Evolutionary conservation across 2,329 filamentous ascomycete species (phyloP).

Genomic region (Aspergillus fumigatiaffinis): DNA sequence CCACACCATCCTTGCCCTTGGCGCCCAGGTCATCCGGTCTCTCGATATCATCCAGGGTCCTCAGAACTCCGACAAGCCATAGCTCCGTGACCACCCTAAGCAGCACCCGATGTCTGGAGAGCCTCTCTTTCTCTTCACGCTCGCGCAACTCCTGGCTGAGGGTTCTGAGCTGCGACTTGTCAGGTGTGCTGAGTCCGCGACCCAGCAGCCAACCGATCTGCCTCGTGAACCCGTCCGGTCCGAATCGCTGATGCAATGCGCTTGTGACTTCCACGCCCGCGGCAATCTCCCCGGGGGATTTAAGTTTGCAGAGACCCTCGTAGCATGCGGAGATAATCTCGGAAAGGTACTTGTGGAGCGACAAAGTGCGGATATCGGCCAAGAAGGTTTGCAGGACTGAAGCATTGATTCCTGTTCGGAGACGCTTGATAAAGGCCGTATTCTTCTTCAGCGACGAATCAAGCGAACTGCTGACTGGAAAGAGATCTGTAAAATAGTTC

Average conservation of each 20-base stretch:
- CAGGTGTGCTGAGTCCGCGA: conserved; percentile 84
- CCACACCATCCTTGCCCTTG: conserved; percentile 52
- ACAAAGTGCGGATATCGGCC: conserved; percentile 83
- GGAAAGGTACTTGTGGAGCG: conserved; percentile 92
- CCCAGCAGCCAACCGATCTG: conserved; percentile 90
- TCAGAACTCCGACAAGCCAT: conserved; percentile 86
- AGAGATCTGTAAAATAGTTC: conserved; percentile 59
- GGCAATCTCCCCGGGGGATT: conserved; percentile 85
- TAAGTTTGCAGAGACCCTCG: conserved; percentile 87
- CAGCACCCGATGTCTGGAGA: conserved; percentile 78
- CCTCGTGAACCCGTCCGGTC: conserved; percentile 82
- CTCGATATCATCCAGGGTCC: conserved; percentile 70
- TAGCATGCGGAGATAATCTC: conserved; percentile 96
- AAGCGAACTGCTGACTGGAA: conserved; percentile 71
- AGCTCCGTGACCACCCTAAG: conserved; percentile 89
- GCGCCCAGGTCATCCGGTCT: conserved; percentile 58
- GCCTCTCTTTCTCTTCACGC: conserved; percentile 90
- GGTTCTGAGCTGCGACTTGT: conserved; percentile 76
- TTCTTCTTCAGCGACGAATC: conserved; percentile 98
- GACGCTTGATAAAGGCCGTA: conserved; percentile 93
- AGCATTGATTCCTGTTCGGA: conserved; percentile 82
- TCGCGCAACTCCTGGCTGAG: conserved; percentile 79
- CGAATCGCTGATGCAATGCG: conserved; percentile 93
- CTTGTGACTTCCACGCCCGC: conserved; percentile 90
- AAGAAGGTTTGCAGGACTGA: conserved; percentile 78